Evolutionary conservation across 2,329 filamentous ascomycete species (phyloP).

Genomic region (Tothia fuscella): DNA sequence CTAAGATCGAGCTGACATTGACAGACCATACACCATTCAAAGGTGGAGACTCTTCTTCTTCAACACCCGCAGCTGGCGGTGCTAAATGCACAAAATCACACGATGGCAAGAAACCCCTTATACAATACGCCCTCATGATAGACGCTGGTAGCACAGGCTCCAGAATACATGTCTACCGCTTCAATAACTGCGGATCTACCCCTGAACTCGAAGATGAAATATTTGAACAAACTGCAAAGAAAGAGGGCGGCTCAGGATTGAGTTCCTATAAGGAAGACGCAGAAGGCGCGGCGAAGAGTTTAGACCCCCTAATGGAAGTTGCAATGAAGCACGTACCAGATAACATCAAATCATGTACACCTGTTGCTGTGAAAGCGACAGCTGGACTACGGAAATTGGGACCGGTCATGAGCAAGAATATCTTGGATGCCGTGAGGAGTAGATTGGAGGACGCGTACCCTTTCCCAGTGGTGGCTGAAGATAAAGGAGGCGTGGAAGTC

Average conservation of each 20-base stretch:
- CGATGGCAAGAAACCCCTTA: slow-evolving; percentile 80
- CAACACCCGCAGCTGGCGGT: slow-evolving; percentile 50
- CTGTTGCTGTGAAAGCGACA: slow-evolving; percentile 94
- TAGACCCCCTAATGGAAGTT: slow-evolving; percentile 78
- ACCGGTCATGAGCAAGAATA: slow-evolving; percentile 65
- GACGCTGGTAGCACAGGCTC: slow-evolving; percentile 97
- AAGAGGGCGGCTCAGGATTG: slow-evolving; percentile 63
- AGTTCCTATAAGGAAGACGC: slow-evolving; percentile 82
- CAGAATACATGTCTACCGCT: slow-evolving; percentile 95
- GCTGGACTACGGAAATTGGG: slow-evolving; percentile 85
- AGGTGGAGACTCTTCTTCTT: slow-evolving; percentile 16
- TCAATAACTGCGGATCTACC: slow-evolving; percentile 96
- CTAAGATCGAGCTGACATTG: background rate
- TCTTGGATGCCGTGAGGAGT: slow-evolving; percentile 70
- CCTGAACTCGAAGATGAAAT: slow-evolving; percentile 86
- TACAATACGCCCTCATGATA: slow-evolving; percentile 98
- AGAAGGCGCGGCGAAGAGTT: slow-evolving; percentile 74
- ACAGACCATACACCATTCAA: slow-evolving; percentile 4
- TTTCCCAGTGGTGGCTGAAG: slow-evolving; percentile 81
- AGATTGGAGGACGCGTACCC: slow-evolving; percentile 83
- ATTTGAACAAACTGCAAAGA: slow-evolving; percentile 88
- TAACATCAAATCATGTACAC: slow-evolving; percentile 80
- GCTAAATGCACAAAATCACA: slow-evolving; percentile 72
- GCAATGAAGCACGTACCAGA: slow-evolving; percentile 78
- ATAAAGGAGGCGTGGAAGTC: slow-evolving; percentile 80